Conservation (phyloP, 768 basidiomycete species). For the Mycena polygramma region DNA sequence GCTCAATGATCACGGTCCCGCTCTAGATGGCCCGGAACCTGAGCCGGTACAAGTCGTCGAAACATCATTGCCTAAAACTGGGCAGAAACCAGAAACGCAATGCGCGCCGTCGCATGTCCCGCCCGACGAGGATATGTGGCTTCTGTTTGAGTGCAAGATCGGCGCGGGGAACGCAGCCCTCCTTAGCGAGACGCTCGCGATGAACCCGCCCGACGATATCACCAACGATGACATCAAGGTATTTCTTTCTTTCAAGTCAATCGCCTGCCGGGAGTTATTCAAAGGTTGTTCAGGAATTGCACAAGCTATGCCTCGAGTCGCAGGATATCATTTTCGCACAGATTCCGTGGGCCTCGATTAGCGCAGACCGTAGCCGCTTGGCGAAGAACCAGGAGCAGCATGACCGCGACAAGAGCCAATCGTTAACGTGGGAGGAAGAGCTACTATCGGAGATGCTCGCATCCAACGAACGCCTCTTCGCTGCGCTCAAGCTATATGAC, state of each 20-base stretch:
- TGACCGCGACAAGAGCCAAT: conserved; percentile 34
- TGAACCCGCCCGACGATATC: conserved; percentile 63
- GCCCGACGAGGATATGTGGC: conserved; percentile 85
- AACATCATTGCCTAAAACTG: neutral
- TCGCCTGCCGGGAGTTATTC: conserved; percentile 28
- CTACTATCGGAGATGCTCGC: conserved; percentile 17
- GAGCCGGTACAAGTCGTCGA: neutral
- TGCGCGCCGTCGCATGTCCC: conserved; percentile 57
- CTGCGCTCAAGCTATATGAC: conserved; percentile 21
- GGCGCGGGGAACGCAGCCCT: conserved; percentile 85
- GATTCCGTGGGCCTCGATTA: conserved; percentile 91
- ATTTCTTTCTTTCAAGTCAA: conserved; percentile 40
- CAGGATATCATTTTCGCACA: conserved; percentile 90
- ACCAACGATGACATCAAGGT: conserved; percentile 84
- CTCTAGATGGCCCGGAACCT: neutral
- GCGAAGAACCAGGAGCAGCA: neutral
- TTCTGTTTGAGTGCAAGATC: conserved; percentile 87
- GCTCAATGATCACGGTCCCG: neutral
- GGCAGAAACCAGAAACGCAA: neutral
- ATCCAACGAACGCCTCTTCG: conserved; percentile 19
- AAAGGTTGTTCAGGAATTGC: conserved; percentile 75
- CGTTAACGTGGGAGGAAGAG: conserved; percentile 46
- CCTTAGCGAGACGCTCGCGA: conserved; percentile 76
- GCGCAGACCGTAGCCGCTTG: conserved; percentile 67
- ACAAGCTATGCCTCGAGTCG: conserved; percentile 80